Evolutionary conservation across 192 early-diverging fungal species (phyloP).

Genomic region (Backusella mclennaniae): DNA sequence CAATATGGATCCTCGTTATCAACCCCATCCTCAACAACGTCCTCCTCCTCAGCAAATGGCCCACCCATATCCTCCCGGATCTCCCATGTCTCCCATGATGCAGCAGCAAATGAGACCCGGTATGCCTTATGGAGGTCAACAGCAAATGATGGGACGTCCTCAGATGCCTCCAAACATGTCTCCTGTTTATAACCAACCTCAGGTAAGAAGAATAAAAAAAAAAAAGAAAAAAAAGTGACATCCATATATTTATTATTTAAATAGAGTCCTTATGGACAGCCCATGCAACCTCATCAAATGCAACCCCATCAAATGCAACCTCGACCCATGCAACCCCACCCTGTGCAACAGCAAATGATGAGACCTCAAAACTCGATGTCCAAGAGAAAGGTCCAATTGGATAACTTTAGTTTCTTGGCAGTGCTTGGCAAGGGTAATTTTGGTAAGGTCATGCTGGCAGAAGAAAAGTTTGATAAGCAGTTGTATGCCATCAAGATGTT

Average conservation of each 20-base stretch:
- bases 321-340: neutral
- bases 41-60: slow-evolving; percentile 1
- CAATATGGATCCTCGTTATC: slow-evolving; percentile 7
- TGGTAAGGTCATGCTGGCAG: slow-evolving; percentile 97
- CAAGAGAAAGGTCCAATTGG: slow-evolving; percentile 70
- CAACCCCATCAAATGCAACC: neutral
- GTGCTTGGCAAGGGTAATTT: slow-evolving; percentile 98
- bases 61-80: neutral
- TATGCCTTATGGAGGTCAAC: slow-evolving; percentile 8
- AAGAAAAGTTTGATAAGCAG: slow-evolving; percentile 78
- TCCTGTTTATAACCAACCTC: slow-evolving; percentile 6
- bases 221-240: neutral
- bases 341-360: slow-evolving; percentile 1
- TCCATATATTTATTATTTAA: neutral
- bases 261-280: slow-evolving; percentile 14
- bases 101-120: slow-evolving; percentile 19
- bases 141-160: slow-evolving; percentile 4
- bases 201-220: neutral
- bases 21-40: neutral
- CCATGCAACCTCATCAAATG: slow-evolving; percentile 34
- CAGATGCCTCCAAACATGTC: neutral
- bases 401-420: slow-evolving; percentile 91
- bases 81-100: neutral
- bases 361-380: slow-evolving; percentile 15
- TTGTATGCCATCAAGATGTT: slow-evolving; percentile 96